A percentile compares a stretch with the other conserved stretches of the same genome.
These are phyloP conservation scores for Apiospora rasikravindrae DNA, from an alignment of 2,329 filamentous ascomycete species.

Conservation along the genomic window DNA sequence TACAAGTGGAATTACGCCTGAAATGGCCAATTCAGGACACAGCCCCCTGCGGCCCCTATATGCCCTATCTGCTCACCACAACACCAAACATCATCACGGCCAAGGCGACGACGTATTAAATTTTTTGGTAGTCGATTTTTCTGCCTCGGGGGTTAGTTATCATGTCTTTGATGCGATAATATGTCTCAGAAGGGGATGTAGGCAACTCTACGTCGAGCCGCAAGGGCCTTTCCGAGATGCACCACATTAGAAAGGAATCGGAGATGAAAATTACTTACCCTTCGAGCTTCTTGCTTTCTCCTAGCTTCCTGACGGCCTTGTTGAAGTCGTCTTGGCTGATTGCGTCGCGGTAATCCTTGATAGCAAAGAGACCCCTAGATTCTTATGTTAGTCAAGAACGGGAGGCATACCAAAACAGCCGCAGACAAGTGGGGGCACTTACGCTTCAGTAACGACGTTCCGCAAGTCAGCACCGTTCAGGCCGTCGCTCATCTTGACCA, in stretches of 20 bases:
- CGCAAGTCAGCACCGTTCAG: constrained; percentile 96
- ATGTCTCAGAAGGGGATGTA: not conserved
- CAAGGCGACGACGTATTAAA: not conserved
- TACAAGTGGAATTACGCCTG: constrained; percentile 21
- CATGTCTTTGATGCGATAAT: no score
- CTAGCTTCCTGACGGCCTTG: constrained; percentile 97
- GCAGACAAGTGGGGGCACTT: constrained; percentile 50
- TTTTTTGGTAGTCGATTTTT: not conserved
- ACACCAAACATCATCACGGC: not conserved
- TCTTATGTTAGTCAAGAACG: constrained; percentile 33
- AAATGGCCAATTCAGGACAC: not conserved
- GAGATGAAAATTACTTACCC: constrained; percentile 70
- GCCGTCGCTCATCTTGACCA: constrained; percentile 99
- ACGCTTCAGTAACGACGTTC: constrained; percentile 99
- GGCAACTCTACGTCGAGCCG: not conserved
- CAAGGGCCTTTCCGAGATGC: not conserved
- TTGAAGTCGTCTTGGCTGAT: constrained; percentile 99
- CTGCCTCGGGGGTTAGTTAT: no score
- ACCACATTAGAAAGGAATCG: not conserved
- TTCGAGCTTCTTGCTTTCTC: constrained; percentile 97
- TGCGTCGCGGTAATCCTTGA: constrained; percentile 96
- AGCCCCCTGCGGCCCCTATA: not conserved
- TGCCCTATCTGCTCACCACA: constrained; percentile 14
- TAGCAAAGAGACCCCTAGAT: constrained; percentile 86
- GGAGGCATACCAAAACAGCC: constrained; percentile 9